A percentile compares a stretch with the other conserved stretches of the same genome.
Conservation (phyloP, 2,329 filamentous ascomycete genomes). For the Colletotrichum musae region DNA sequence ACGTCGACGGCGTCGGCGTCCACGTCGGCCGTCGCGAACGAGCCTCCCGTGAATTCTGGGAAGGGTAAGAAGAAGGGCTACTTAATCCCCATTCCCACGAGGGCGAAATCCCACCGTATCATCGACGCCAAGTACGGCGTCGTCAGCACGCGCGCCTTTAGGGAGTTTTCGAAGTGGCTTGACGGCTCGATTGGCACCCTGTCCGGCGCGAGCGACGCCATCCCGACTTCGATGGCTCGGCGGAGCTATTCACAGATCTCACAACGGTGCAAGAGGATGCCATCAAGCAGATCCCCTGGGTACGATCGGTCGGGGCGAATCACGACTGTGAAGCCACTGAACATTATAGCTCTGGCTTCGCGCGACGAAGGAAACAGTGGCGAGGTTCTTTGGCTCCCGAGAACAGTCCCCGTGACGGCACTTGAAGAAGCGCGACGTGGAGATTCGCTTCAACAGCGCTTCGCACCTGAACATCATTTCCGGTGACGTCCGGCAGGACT, state of each 20-base stretch:
- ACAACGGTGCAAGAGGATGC: constrained; percentile 8
- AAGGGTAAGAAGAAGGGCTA: constrained; percentile 5
- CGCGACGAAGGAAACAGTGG: neutral
- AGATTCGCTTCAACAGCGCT: constrained; percentile 1
- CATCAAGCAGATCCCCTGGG: constrained; percentile 9
- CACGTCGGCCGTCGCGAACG: neutral
- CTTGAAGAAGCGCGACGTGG: neutral
- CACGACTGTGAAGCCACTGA: neutral
- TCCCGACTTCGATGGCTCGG: neutral
- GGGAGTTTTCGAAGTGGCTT: constrained; percentile 7
- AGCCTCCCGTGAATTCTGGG: neutral
- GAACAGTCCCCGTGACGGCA: neutral
- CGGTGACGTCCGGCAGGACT: neutral
- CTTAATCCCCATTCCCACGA: constrained; percentile 3
- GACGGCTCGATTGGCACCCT: neutral
- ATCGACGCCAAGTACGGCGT: constrained; percentile 4
- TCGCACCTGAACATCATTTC: constrained; percentile 8
- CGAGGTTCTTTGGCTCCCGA: neutral
- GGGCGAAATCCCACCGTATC: neutral
- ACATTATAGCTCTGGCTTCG: neutral
- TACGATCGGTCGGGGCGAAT: neutral
- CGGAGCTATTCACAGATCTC: constrained; percentile 3
- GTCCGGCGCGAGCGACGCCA: neutral
- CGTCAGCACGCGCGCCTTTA: constrained; percentile 1
- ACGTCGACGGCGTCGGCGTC: neutral